Evolutionary conservation across 208 protist species (phyloP).

Genomic region (Leishmania arabica): DNA sequence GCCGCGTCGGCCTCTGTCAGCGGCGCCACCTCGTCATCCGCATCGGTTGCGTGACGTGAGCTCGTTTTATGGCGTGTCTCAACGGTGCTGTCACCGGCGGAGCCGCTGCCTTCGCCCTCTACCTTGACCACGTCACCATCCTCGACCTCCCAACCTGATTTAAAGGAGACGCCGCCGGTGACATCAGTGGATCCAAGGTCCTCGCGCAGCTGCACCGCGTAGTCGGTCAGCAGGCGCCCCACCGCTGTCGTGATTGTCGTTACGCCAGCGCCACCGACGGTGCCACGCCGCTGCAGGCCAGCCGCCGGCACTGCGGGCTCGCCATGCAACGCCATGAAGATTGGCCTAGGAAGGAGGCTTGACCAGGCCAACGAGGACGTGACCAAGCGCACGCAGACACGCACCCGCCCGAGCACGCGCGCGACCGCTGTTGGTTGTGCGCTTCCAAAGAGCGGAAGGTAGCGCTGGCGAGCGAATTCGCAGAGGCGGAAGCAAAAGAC

Average conservation of each 20-base stretch:
- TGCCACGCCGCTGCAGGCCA: neutral
- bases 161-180: neutral
- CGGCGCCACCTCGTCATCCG: constrained; percentile 13
- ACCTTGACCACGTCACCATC: neutral
- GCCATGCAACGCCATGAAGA: constrained; percentile 8
- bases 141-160: neutral
- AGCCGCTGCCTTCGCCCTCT: neutral
- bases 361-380: neutral
- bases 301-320: neutral
- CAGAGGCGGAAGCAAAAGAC: neutral
- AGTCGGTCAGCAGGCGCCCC: constrained; percentile 43
- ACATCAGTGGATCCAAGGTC: constrained; percentile 16
- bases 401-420: neutral
- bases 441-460: no score
- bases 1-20: constrained; percentile 23
- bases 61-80: neutral
- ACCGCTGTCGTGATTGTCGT: constrained; percentile 18
- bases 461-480: neutral
- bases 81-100: neutral
- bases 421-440: neutral
- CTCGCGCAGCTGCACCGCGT: constrained; percentile 52
- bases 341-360: neutral
- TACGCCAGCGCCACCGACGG: neutral
- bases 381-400: neutral
- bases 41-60: neutral